Evolutionary conservation across 2,329 filamentous ascomycete species (phyloP).

Genomic region (Teratosphaeria epicoccoides): DNA sequence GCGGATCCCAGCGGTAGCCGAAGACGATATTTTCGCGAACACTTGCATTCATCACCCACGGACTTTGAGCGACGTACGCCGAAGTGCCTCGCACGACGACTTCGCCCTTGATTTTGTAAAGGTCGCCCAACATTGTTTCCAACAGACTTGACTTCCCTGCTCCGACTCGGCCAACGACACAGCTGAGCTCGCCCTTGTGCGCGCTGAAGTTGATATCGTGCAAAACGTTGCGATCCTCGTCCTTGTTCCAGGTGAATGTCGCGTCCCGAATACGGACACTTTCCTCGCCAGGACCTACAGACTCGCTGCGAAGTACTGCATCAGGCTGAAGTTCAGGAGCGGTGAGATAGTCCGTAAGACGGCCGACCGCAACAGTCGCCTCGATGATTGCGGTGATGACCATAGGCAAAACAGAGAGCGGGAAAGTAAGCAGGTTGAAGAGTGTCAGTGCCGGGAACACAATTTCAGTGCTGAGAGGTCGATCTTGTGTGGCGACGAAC

Average conservation of each 20-base stretch:
- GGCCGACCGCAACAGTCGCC: constrained; percentile 80
- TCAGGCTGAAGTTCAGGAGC: constrained; percentile 85
- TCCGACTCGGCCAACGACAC: constrained; percentile 88
- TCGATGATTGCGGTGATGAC: constrained; percentile 95
- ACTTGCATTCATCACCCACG: constrained; percentile 97
- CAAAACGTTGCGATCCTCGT: constrained; percentile 57
- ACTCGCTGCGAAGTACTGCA: constrained; percentile 59
- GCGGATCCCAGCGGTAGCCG: constrained; percentile 83
- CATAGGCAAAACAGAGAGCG: constrained; percentile 88
- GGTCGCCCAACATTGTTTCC: constrained; percentile 75
- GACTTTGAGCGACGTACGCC: constrained; percentile 84
- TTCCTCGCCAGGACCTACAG: constrained; percentile 72
- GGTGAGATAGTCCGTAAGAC: constrained; percentile 72
- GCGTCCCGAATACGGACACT: constrained; percentile 72
- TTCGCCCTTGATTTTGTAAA: constrained; percentile 79
- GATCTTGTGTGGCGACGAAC: constrained; percentile 74
- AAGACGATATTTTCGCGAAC: constrained; percentile 97
- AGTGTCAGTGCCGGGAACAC: constrained; percentile 88
- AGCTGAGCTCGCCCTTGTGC: constrained; percentile 85
- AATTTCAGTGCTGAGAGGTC: constrained; percentile 81
- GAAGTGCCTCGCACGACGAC: constrained; percentile 72
- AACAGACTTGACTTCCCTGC: constrained; percentile 89
- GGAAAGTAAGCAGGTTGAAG: constrained; percentile 94
- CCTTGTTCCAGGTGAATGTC: constrained; percentile 89
- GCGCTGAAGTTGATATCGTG: constrained; percentile 80